Conservation (phyloP, 768 basidiomycete species). For the Rhodosporidiobolus sp. region DNA sequence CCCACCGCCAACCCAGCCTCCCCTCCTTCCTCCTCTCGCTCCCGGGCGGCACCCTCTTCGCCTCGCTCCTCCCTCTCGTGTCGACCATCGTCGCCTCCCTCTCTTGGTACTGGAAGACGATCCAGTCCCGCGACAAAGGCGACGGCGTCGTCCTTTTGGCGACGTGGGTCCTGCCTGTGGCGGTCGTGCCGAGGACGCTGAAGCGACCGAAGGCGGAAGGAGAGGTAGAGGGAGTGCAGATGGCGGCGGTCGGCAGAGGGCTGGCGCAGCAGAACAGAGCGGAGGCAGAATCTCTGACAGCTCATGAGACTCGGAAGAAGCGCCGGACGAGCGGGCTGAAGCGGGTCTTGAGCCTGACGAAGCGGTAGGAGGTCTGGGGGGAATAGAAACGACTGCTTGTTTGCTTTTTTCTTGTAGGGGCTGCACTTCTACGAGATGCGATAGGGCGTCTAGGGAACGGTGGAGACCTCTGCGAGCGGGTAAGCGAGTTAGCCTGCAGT, state of each 20-base stretch:
- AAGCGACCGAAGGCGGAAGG: neutral
- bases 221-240: neutral
- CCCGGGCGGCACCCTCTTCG: slow-evolving; percentile 10
- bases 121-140: slow-evolving; percentile 15
- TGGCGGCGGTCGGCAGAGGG: neutral
- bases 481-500: neutral
- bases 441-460: slow-evolving; percentile 16
- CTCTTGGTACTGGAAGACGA: slow-evolving; percentile 19
- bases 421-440: neutral
- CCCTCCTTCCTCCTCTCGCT: slow-evolving; percentile 6
- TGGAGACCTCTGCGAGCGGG: slow-evolving; percentile 25
- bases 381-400: neutral
- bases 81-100: slow-evolving; percentile 15
- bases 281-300: neutral
- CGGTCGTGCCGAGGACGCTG: slow-evolving; percentile 16
- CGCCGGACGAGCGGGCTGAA: neutral
- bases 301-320: too few relatives aligned
- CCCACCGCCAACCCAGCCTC: neutral
- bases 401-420: too few relatives aligned
- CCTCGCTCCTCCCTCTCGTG: slow-evolving; percentile 10
- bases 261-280: neutral
- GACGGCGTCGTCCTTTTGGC: slow-evolving; percentile 16
- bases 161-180: slow-evolving; percentile 22
- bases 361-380: too few relatives aligned
- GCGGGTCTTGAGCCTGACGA: slow-evolving; percentile 9